phyloP scores from a whole-genome alignment of 2,329 filamentous ascomycete genomes.

The Cordyceps tenuipes region DNA sequence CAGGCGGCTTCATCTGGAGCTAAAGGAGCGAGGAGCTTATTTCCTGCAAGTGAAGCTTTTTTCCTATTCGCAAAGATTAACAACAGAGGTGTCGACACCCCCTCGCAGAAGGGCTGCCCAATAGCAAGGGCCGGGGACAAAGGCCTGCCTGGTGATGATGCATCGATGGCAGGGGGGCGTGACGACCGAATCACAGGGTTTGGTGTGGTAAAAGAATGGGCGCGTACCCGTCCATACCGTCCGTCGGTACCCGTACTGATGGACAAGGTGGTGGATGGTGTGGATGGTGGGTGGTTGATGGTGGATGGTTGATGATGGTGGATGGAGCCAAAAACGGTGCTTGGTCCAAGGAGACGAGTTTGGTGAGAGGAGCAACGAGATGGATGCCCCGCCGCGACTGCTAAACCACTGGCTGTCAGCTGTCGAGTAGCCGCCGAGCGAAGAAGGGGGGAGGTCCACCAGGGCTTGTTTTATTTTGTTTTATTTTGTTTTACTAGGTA shows the following conservation, averaged over 20 bases:
- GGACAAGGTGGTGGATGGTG: background rate
- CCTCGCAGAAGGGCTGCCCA: background rate
- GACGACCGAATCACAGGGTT: background rate
- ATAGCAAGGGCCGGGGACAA: background rate
- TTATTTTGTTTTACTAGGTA: background rate
- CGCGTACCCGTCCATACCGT: background rate
- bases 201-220: background rate
- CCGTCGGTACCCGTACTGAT: background rate
- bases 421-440: slow-evolving; percentile 8
- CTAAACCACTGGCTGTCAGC: slow-evolving; percentile 2
- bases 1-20: background rate
- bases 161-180: background rate
- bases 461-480: background rate
- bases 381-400: background rate
- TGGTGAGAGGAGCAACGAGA: background rate
- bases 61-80: too few relatives aligned
- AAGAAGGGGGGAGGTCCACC: background rate
- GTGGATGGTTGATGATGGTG: background rate
- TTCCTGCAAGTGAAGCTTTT: too few relatives aligned
- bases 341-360: background rate
- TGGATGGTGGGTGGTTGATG: background rate
- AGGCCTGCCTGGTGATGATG: background rate
- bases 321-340: background rate
- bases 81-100: background rate
- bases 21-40: background rate